phyloP scores from a whole-genome alignment of 345 rosid genomes.

The Xanthoceras sorbifolium region DNA sequence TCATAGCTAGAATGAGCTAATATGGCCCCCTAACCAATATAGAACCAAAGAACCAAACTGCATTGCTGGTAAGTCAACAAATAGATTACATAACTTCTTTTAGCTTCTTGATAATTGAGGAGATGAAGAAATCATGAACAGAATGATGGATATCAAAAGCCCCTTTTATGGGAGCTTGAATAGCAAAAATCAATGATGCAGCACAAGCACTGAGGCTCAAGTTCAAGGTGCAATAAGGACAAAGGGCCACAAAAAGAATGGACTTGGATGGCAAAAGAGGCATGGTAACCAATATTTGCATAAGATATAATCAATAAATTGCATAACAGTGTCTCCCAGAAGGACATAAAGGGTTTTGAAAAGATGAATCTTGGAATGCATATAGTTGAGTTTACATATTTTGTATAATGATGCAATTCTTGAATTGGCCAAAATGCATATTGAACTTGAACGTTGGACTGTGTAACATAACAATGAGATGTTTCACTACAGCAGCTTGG shows the following conservation, averaged over 20 bases:
- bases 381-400: conserved; percentile 2
- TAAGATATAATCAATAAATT: neutral
- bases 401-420: neutral
- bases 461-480: neutral
- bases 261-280: neutral
- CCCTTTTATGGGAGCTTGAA: neutral
- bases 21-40: neutral
- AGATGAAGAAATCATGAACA: neutral
- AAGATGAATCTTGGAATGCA: neutral
- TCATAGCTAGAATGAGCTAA: neutral
- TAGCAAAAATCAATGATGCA: neutral
- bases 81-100: neutral
- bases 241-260: neutral
- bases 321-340: neutral
- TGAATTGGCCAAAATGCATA: neutral
- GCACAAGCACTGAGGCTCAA: conserved; percentile 5
- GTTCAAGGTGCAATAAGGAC: conserved; percentile 5
- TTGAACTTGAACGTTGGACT: neutral
- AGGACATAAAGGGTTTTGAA: neutral
- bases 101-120: neutral
- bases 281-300: neutral
- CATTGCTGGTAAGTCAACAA: neutral
- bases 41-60: neutral
- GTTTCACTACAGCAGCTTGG: neutral
- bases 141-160: neutral